These are phyloP conservation scores for Pythium oligandrum DNA, from an alignment of 352 stramenopile species.

Conservation along the genomic window DNA sequence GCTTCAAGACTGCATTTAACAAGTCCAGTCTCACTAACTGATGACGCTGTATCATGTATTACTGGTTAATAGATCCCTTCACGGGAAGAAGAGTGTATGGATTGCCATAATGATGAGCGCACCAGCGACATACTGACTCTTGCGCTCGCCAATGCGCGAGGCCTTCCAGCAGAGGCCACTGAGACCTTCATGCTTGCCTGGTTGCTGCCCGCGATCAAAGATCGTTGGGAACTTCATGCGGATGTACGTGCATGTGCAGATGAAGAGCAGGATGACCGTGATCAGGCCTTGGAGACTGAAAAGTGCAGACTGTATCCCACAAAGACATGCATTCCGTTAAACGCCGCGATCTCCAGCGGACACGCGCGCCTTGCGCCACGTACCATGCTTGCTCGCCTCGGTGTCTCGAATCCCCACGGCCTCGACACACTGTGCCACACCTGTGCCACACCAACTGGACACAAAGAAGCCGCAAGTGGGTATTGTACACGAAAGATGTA, in stretches of 20 bases:
- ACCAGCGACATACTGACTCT: constrained; percentile 86
- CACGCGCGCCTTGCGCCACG: constrained; percentile 7
- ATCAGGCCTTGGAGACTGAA: constrained; percentile 97
- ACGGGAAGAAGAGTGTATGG: constrained; percentile 89
- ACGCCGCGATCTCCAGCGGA: too few species aligned
- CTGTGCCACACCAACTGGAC: constrained; percentile 15
- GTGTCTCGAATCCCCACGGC: not conserved
- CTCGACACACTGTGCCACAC: constrained; percentile 11
- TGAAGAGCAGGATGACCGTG: constrained; percentile 95
- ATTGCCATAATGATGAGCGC: constrained; percentile 87
- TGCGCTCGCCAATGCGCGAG: constrained; percentile 88
- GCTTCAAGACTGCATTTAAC: too few species aligned
- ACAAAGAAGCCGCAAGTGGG: constrained; percentile 12
- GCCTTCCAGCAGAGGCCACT: constrained; percentile 91
- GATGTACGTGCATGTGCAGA: constrained; percentile 97
- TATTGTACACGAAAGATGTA: constrained; percentile 12
- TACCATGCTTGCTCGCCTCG: constrained; percentile 14
- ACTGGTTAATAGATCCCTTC: not conserved
- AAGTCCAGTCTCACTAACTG: too few species aligned
- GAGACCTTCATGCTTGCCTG: constrained; percentile 83
- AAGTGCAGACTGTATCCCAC: constrained; percentile 83
- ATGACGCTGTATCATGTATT: too few species aligned
- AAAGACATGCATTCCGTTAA: too few species aligned
- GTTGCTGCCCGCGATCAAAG: constrained; percentile 88
- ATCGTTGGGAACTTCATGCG: constrained; percentile 93